Conservation (phyloP, 768 basidiomycete species). For the Tulasnella sp. region DNA sequence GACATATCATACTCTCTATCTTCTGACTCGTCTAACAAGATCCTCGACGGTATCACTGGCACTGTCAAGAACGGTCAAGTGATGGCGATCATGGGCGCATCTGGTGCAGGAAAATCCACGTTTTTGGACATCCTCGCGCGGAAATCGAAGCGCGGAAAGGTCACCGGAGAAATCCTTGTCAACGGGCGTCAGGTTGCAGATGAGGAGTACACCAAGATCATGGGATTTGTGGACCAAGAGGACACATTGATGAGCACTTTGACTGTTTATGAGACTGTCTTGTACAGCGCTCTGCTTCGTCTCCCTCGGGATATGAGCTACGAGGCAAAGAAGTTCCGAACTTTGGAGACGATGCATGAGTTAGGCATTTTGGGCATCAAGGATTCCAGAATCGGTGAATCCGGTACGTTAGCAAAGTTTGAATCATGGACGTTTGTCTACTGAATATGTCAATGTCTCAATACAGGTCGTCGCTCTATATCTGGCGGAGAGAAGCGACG, state of each 20-base stretch:
- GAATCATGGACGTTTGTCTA: neutral
- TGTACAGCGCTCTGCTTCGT: constrained; percentile 84
- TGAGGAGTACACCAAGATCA: constrained; percentile 68
- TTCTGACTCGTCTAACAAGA: constrained; percentile 44
- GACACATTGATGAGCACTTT: constrained; percentile 94
- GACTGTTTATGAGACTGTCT: constrained; percentile 94
- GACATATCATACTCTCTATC: constrained; percentile 68
- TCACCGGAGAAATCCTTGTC: constrained; percentile 64
- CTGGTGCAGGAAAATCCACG: constrained; percentile 93
- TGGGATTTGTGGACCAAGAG: constrained; percentile 97
- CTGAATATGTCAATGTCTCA: neutral
- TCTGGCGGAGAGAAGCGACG: constrained; percentile 96
- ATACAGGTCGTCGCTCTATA: constrained; percentile 69
- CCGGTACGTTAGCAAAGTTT: constrained; percentile 40
- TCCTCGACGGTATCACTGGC: constrained; percentile 76
- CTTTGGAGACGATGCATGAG: constrained; percentile 92
- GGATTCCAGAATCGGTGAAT: constrained; percentile 80
- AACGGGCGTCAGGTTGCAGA: constrained; percentile 74
- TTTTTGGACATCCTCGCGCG: constrained; percentile 92
- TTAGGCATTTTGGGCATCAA: constrained; percentile 86
- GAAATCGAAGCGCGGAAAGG: constrained; percentile 71
- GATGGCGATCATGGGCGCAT: constrained; percentile 94
- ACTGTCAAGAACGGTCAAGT: constrained; percentile 79
- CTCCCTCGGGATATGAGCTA: constrained; percentile 91
- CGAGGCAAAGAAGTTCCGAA: constrained; percentile 90